Percentiles rank a stretch among this genome's conserved stretches.
These are phyloP conservation scores for Lithospermum erythrorhizon DNA, from an alignment of 257 asterid species.

Conservation along the genomic window DNA sequence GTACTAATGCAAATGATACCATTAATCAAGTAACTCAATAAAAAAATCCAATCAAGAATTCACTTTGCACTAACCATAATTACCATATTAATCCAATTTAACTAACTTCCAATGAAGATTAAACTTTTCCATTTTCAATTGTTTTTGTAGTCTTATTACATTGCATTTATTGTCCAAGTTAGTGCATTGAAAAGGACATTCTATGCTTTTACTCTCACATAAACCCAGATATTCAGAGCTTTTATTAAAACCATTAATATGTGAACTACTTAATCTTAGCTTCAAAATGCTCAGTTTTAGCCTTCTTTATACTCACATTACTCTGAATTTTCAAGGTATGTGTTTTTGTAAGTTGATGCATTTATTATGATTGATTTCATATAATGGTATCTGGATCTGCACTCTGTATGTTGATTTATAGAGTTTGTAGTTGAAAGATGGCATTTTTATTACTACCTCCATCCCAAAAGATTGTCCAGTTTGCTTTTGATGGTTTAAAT, in stretches of 20 bases:
- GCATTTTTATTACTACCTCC: not conserved
- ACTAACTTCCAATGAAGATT: no score
- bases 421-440: not conserved
- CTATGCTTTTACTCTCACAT: not conserved
- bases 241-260: no score
- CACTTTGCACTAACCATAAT: no score
- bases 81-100: no score
- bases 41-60: no score
- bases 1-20: no score
- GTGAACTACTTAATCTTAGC: slow-evolving; percentile 3
- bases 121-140: no score
- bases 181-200: not conserved
- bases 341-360: slow-evolving; percentile 16
- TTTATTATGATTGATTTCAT: not conserved
- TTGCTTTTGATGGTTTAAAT: no score
- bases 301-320: slow-evolving; percentile 14
- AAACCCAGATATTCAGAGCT: not conserved
- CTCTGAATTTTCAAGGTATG: slow-evolving; percentile 5
- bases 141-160: no score
- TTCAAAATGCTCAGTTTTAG: slow-evolving; percentile 7
- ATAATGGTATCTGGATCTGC: not conserved
- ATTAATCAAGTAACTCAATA: no score
- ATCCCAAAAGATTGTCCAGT: no score
- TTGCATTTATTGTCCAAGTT: no score
- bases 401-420: not conserved